Base-by-base conservation (phyloP, 768 basidiomycete genomes). In the Lactarius sp. region DNA sequence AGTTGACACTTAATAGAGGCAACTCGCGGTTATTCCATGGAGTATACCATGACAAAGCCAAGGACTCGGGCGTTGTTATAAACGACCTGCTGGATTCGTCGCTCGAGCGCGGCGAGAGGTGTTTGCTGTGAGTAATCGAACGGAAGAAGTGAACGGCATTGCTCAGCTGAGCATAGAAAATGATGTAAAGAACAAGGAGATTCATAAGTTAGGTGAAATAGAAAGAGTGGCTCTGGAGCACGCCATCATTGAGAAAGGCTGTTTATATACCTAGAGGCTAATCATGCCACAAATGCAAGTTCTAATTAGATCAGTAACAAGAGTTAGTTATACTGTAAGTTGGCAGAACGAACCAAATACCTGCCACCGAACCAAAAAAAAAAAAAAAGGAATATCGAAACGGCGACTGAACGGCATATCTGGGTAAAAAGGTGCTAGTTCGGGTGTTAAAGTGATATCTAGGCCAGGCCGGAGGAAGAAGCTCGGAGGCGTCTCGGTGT, bases 31-130 rank as follows among this genome's bases (percentile, higher is more conserved):
- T 66, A 70, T 87, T 83, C 84, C 84, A 92, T 51, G 85, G 83
- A 33, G 87, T 83, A 68, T 82, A 89, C 86, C 86, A 90, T 8
- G 82, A 77, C 18, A 80, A 74, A 2, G 85, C 77, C 16, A 86
- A 76, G 18, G 12, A 1, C 6, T 10, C 3, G 33, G 36, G 2
- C 5, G 22, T 7, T 22, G 7, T 22, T 49, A 12, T 27, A 22
- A 49, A 27, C 22, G 47, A 13, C 10, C 37, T 2, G 5, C 10
- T n/a, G 20, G 12, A 41, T 51, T 39, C 18, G 18, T 10, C 31
- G 3, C 4, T 20, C 7, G 36, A 47, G 51, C 33, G 51, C 2
- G 2, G 4, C 14, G 39, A 60, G 41, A n/a, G 41, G 13, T 39
- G 59, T 20, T 42, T 52, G 8, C 8, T 20, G n/a, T 49, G 56